Percentiles rank a stretch among this genome's conserved stretches.
Evolutionary conservation across 768 basidiomycete genomes (phyloP).

Genomic region (Favolaschia claudopus): DNA sequence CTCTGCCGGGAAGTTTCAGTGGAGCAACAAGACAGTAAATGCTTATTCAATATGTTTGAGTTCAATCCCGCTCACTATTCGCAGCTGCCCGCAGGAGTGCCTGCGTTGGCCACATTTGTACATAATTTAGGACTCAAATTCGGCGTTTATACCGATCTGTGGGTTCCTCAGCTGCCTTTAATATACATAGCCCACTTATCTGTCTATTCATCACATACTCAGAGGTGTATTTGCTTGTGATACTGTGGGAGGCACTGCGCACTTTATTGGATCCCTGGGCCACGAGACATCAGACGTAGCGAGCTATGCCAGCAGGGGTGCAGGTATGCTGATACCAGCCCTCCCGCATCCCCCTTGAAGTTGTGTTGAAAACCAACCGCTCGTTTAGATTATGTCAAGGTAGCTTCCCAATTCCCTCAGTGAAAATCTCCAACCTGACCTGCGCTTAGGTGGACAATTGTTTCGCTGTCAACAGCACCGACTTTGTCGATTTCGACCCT

Average conservation of each 20-base stretch:
- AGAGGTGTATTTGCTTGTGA: constrained; percentile 56
- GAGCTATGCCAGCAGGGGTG: constrained; percentile 57
- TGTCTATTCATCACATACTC: too few relatives aligned
- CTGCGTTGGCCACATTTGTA: constrained; percentile 46
- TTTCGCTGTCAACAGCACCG: constrained; percentile 52
- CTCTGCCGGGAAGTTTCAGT: constrained; percentile 50
- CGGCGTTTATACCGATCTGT: constrained; percentile 67
- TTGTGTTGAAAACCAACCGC: too few relatives aligned
- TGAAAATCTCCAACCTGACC: too few relatives aligned
- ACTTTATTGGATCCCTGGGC: constrained; percentile 54
- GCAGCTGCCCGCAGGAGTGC: constrained; percentile 45
- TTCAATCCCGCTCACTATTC: neutral
- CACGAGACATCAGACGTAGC: constrained; percentile 56
- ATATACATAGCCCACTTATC: too few relatives aligned
- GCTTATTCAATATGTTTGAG: neutral
- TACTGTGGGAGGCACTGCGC: constrained; percentile 51
- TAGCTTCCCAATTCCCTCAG: too few relatives aligned
- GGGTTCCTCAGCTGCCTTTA: too few relatives aligned
- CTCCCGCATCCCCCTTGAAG: too few relatives aligned
- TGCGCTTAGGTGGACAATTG: constrained; percentile 65
- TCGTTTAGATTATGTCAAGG: too few relatives aligned
- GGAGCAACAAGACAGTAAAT: constrained; percentile 42
- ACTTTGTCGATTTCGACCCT: constrained; percentile 55
- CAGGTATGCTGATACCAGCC: constrained; percentile 53
- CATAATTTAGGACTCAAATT: constrained; percentile 54